Base-by-base conservation (phyloP, 2,329 filamentous ascomycete genomes). In the Exophiala aquamarina region DNA sequence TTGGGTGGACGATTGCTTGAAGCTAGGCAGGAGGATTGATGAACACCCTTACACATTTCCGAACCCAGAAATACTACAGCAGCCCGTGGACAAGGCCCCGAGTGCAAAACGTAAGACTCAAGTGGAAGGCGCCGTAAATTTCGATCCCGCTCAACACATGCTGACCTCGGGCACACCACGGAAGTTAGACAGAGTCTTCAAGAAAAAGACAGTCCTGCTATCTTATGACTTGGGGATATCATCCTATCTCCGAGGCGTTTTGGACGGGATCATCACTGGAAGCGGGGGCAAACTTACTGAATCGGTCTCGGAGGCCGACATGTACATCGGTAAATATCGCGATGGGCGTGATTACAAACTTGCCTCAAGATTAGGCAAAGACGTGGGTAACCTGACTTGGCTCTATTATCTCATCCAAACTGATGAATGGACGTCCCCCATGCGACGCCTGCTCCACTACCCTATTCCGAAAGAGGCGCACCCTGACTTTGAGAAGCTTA, bases 1-100 rank as follows among this genome's bases (percentile, higher is more conserved):
- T 53, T 91, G 87, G 90, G 96, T 98, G 63, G 92, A 97, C 59
- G 92, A 96, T 65, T 98, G 93, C 68, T 80, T 98, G 58, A 93
- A 88, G 67, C 81, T 98, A 20, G 91, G 92, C 40, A 91, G 89
- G 67, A 83, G 88, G 49, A 96, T 98, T 58, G 86, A 89, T 58
- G 93, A 98, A 65, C 72, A 75, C 5, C 93, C 93, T 1, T 98
- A 98, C 63, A 71, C 81, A 15, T 76, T 97, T 1, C 93, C 93
- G 1, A 77, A 97, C 56, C 87, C 93, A 1, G 89, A 94, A 56
- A 87, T 95, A 26, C 72, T 95, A n/a, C 76, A 73, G 31, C 17
- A 35, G 10, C 74, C 73, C 34, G 70, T 73, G 5, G 70, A 79
- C 15, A 75, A 83, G 49, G 78, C 81, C 39, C 69, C 74, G 3